Evolutionary conservation across 108 stramenopile species (phyloP).

Genomic region (Cyclotella cryptica): DNA sequence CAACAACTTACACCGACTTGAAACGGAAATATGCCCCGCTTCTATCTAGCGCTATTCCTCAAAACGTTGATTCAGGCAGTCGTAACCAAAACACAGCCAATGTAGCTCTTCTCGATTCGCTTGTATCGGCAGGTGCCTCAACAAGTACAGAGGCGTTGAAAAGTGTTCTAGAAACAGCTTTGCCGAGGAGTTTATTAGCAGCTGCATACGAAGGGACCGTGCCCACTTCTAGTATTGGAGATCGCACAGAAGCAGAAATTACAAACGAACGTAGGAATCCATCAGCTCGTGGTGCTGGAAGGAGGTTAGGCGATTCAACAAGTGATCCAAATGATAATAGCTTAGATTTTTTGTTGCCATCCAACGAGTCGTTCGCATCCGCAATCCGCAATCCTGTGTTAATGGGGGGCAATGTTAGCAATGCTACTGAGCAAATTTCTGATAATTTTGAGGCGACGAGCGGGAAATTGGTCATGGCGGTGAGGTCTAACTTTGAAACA

Average conservation of each 20-base stretch:
- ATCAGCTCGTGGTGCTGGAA: slow-evolving; percentile 11
- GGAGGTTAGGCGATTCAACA: slow-evolving; percentile 28
- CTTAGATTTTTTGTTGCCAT: slow-evolving; percentile 12
- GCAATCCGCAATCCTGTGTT: slow-evolving; percentile 22
- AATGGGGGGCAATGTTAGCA: neutral
- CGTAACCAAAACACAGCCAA: slow-evolving; percentile 22
- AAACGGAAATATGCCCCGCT: slow-evolving; percentile 55
- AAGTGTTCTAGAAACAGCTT: slow-evolving; percentile 12
- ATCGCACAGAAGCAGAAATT: neutral
- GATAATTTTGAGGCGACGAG: neutral
- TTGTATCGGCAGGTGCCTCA: slow-evolving; percentile 23
- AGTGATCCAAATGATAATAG: neutral
- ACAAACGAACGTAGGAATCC: neutral
- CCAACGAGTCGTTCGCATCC: slow-evolving; percentile 19
- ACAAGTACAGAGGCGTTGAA: slow-evolving; percentile 16
- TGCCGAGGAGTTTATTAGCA: slow-evolving; percentile 43
- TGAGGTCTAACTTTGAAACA: neutral
- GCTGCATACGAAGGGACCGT: slow-evolving; percentile 47
- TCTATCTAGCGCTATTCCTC: slow-evolving; percentile 38
- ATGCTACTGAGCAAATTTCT: neutral
- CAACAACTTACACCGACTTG: slow-evolving; percentile 67
- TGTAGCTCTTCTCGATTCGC: slow-evolving; percentile 35
- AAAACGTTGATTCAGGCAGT: slow-evolving; percentile 2
- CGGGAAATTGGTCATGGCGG: neutral
- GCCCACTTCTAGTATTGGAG: neutral